Evolutionary conservation across 2,329 filamentous ascomycete species (phyloP).

Genomic region (Camptophora hylomeconis): DNA sequence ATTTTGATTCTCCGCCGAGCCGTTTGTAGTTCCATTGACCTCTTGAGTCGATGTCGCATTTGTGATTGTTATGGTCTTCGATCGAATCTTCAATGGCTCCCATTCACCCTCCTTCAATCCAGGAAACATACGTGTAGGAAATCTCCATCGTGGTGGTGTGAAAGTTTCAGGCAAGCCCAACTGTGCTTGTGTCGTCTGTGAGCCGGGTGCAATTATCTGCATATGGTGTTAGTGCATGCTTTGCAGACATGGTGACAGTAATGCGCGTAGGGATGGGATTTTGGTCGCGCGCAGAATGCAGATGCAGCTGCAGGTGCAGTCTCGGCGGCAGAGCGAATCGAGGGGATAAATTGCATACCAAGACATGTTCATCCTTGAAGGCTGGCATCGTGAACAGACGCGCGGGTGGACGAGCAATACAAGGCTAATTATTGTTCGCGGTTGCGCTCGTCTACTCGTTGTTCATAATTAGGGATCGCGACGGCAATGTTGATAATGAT

Average conservation of each 20-base stretch:
- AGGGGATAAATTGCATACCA: conserved; percentile 24
- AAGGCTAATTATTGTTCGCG: too few relatives aligned
- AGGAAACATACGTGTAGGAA: conserved; percentile 87
- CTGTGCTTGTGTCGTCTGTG: conserved; percentile 80
- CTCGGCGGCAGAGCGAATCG: too few relatives aligned
- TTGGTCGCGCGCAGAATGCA: too few relatives aligned
- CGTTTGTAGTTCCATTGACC: conserved; percentile 7
- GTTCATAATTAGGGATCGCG: too few relatives aligned
- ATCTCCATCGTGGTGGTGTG: conserved; percentile 73
- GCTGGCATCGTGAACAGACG: conserved; percentile 30
- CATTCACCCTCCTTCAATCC: conserved; percentile 64
- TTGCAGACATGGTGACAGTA: neutral
- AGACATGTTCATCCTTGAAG: conserved; percentile 40
- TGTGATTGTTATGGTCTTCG: conserved; percentile 25
- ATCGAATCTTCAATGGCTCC: conserved; percentile 67
- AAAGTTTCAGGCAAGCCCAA: conserved; percentile 81
- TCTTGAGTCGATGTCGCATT: conserved; percentile 12
- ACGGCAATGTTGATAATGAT: too few relatives aligned
- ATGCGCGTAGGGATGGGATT: conserved; percentile 6
- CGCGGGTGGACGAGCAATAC: conserved; percentile 4
- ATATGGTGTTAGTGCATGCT: conserved; percentile 1
- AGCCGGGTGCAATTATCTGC: conserved; percentile 52
- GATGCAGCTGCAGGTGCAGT: too few relatives aligned
- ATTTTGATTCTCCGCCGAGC: conserved; percentile 15
- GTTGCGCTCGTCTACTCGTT: too few relatives aligned